Percentiles rank a stretch among this genome's conserved stretches.
phyloP scores from a whole-genome alignment of 768 basidiomycete genomes.

The Tulasnella sp. region DNA sequence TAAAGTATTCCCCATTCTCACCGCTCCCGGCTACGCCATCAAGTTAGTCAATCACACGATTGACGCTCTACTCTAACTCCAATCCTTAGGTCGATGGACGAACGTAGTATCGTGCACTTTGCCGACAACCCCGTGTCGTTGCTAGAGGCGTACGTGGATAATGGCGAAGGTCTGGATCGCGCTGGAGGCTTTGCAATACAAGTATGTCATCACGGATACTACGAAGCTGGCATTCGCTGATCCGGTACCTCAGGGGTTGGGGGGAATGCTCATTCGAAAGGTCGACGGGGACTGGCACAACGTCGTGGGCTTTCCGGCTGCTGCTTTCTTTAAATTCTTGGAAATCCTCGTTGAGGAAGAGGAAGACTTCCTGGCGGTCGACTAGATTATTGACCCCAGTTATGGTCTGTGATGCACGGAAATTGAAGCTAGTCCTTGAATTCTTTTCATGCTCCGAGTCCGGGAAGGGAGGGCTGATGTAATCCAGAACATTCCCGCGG shows the following conservation, averaged over 20 bases:
- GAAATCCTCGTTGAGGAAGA: constrained; percentile 68
- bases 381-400: not conserved
- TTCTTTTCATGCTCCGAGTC: no score
- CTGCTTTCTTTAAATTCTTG: constrained; percentile 71
- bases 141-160: constrained; percentile 73
- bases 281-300: constrained; percentile 88
- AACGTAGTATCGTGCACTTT: constrained; percentile 73
- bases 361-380: constrained; percentile 50
- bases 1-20: constrained; percentile 66
- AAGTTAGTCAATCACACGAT: constrained; percentile 38
- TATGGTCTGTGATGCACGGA: not conserved
- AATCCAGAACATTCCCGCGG: not conserved
- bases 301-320: constrained; percentile 85
- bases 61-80: not conserved
- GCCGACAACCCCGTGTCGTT: constrained; percentile 51
- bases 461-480: no score
- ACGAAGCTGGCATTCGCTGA: not conserved
- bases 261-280: constrained; percentile 71
- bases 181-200: constrained; percentile 95
- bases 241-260: constrained; percentile 51
- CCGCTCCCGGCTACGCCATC: constrained; percentile 66
- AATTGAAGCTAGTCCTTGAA: no score
- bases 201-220: constrained; percentile 39
- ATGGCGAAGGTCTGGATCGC: constrained; percentile 75
- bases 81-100: constrained; percentile 60